Conservation (phyloP, 2,329 filamentous ascomycete species). For the Fusarium sp. region DNA sequence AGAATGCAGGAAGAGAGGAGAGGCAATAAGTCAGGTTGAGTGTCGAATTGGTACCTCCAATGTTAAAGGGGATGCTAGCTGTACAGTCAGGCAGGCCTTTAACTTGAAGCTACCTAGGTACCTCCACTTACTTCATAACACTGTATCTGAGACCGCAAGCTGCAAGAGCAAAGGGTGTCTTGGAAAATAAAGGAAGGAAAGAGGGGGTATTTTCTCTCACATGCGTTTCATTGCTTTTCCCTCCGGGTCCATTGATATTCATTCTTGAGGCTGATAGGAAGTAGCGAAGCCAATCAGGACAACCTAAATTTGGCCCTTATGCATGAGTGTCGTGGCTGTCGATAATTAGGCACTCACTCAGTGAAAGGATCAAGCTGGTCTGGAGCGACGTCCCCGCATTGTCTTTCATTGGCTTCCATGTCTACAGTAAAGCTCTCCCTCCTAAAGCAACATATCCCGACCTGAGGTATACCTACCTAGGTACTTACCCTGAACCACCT, state of each 20-base stretch:
- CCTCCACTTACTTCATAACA: neutral
- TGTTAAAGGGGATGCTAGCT: neutral
- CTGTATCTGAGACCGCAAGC: neutral
- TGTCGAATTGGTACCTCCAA: neutral
- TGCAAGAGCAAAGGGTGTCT: neutral
- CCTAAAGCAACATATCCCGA: neutral
- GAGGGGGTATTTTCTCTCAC: neutral
- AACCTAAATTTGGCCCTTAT: constrained; percentile 37
- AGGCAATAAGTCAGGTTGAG: neutral
- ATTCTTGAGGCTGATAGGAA: constrained; percentile 22
- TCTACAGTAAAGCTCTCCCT: neutral
- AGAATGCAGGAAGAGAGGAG: neutral
- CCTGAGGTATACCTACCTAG: neutral
- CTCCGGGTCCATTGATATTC: neutral
- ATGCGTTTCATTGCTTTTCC: neutral
- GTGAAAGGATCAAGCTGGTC: constrained; percentile 47
- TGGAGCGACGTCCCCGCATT: constrained; percentile 34
- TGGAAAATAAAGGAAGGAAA: constrained; percentile 4
- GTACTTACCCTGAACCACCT: constrained; percentile 16
- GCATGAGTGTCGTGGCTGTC: constrained; percentile 60
- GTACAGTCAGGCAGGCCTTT: neutral
- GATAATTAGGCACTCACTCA: constrained; percentile 38
- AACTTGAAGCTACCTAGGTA: neutral
- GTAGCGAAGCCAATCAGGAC: constrained; percentile 18
- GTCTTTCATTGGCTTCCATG: constrained; percentile 25